Evolutionary conservation across 345 rosid genomes (phyloP), one percentile per base, ranked within the genome.

Genomic region (Erodium maritimum): DNA sequence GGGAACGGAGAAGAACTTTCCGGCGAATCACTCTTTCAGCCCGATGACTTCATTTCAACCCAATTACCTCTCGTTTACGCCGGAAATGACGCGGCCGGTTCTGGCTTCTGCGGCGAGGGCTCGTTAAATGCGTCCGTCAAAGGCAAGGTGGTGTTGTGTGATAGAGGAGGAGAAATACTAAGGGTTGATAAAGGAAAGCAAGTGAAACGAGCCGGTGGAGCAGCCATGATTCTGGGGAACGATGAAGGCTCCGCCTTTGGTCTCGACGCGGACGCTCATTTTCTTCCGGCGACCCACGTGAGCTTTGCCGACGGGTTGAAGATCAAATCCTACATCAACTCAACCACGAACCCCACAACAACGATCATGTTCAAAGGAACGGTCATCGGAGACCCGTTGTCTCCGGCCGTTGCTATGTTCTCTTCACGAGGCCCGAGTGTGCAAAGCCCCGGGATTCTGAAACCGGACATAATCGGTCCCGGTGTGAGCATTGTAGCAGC

Each of bases 21-120:
- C 12, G 91, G 91, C 1, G 84, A 82, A 48, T 78, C 80, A 0
- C 64, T 85, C 23, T 80, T 64, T 60, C 81, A 75, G 22, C 80
- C 81, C 1, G 56, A 60, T 1, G 57, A 61, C n/a, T 67, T 80
- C 52, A 67, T 69, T 34, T 65, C 72, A 11, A 56, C 9, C 0
- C 52, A 57, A 57, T 65, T 77, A 50, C 81, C 79, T 18, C 72
- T 80, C 23, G 74, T 82, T 5, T 75, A 76, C 57, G 67, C 80
- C 0, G 82, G 79, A 17, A 65, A 64, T 14, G 73, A 73, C 5
- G 21, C 52, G 0, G 58, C 64, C 56, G 53, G 37, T 6, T 66
- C 65, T n/a, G 67, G 66, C 4, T 67, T 67, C 11, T 79, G 78
- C 17, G 59, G 56, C 37, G 54, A 63, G 1, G 77, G 70, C 7